phyloP scores from a whole-genome alignment of 352 stramenopile genomes.

The Aphanomyces cochlioides region DNA sequence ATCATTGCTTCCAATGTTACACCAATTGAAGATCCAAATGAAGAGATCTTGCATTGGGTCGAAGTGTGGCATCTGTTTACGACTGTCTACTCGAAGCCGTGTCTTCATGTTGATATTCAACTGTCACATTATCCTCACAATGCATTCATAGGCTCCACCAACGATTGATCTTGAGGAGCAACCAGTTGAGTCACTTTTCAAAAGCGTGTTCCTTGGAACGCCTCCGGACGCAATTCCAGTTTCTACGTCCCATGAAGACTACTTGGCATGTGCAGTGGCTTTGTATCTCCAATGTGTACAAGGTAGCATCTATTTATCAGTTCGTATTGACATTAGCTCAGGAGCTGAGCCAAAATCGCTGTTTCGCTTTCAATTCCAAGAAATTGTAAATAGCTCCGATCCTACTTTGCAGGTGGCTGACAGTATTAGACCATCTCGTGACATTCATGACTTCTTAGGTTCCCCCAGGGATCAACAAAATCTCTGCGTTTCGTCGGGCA shows the following conservation, averaged over 20 bases:
- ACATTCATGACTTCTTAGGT: not conserved
- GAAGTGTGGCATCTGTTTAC: conserved; percentile 49
- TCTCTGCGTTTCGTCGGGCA: conserved; percentile 1
- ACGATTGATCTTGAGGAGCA: not conserved
- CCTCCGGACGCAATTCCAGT: not conserved
- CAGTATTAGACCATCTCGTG: not conserved
- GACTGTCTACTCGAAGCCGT: conserved; percentile 37
- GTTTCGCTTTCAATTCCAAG: conserved; percentile 13
- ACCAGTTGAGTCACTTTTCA: too few species aligned
- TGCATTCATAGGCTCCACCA: not conserved
- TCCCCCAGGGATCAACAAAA: too few species aligned
- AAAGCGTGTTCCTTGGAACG: too few species aligned
- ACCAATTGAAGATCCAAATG: conserved; percentile 57
- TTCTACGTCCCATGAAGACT: not conserved
- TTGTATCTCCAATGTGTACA: conserved; percentile 1
- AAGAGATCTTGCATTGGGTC: conserved; percentile 71
- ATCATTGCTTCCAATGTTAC: conserved; percentile 30
- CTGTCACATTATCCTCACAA: not conserved
- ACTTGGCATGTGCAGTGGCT: not conserved
- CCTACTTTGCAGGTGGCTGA: not conserved
- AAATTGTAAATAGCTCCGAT: not conserved
- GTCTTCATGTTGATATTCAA: not conserved
- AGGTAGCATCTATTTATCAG: not conserved
- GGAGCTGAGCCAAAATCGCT: not conserved
- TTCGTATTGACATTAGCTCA: not conserved